A percentile compares a stretch with the other conserved stretches of the same genome.
Evolutionary conservation across 2,329 filamentous ascomycete species (phyloP).

Genomic region (Basipetospora chlamydospora): DNA sequence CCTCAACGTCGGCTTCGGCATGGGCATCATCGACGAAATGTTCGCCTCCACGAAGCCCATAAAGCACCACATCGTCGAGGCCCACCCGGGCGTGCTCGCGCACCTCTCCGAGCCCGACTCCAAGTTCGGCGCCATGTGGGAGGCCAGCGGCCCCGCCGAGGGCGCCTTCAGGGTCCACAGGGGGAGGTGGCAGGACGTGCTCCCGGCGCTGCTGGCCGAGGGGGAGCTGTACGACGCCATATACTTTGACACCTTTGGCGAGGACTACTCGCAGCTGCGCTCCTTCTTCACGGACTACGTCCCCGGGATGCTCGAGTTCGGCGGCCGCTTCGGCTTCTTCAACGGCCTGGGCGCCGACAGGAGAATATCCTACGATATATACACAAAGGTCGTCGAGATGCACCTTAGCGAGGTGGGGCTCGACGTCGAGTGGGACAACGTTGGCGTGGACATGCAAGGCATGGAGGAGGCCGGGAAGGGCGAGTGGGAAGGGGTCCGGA

Average conservation of each 20-base stretch:
- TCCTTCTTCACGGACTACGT: slow-evolving; percentile 82
- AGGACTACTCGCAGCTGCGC: slow-evolving; percentile 75
- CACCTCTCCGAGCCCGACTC: slow-evolving; percentile 37
- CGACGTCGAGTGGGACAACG: slow-evolving; percentile 74
- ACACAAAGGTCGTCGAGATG: slow-evolving; percentile 81
- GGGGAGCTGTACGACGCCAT: slow-evolving; percentile 71
- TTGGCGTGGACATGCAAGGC: slow-evolving; percentile 52
- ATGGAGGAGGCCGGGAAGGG: slow-evolving; percentile 52
- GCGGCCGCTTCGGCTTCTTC: slow-evolving; percentile 73
- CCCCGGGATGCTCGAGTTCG: slow-evolving; percentile 57
- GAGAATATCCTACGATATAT: slow-evolving; percentile 90
- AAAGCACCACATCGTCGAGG: slow-evolving; percentile 73
- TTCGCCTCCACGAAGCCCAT: slow-evolving; percentile 54
- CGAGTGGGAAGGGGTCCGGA: slow-evolving; percentile 78
- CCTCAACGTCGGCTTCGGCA: slow-evolving; percentile 79
- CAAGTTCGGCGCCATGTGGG: slow-evolving; percentile 42
- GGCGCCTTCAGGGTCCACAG: slow-evolving; percentile 58
- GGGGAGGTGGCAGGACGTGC: slow-evolving; percentile 69
- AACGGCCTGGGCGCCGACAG: slow-evolving; percentile 87
- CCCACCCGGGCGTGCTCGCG: slow-evolving; percentile 61
- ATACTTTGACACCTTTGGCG: slow-evolving; percentile 96
- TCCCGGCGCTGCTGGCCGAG: slow-evolving; percentile 51
- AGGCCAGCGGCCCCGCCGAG: slow-evolving; percentile 36
- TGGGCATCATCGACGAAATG: slow-evolving; percentile 75
- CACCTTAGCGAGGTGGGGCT: slow-evolving; percentile 80